Evolutionary conservation across 768 basidiomycete species (phyloP).

Genomic region (Filobasidium wieringae): DNA sequence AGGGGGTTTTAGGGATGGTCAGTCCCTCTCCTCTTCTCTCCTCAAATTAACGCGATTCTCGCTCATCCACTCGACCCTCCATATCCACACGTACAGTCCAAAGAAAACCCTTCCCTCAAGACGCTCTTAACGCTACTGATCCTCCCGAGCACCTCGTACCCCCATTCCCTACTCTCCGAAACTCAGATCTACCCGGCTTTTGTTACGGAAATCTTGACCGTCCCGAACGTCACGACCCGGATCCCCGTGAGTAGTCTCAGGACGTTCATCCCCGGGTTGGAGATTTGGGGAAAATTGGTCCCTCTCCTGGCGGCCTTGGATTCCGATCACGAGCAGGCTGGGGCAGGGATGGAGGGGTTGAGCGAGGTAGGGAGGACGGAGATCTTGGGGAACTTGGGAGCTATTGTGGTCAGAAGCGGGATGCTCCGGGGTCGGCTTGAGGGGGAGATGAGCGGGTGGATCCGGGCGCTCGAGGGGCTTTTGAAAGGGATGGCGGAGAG

Average conservation of each 20-base stretch:
- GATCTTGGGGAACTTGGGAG: slow-evolving; percentile 53
- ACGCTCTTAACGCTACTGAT: slow-evolving; percentile 46
- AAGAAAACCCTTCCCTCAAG: slow-evolving; percentile 48
- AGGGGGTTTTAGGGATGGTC: not conserved
- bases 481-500: slow-evolving; percentile 20
- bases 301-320: slow-evolving; percentile 22
- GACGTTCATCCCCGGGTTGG: slow-evolving; percentile 54
- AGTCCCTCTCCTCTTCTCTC: not conserved
- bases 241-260: slow-evolving; percentile 51
- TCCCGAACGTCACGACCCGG: slow-evolving; percentile 66
- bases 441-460: slow-evolving; percentile 20
- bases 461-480: slow-evolving; percentile 18
- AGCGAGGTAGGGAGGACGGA: slow-evolving; percentile 41
- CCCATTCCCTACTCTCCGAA: slow-evolving; percentile 22
- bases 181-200: slow-evolving; percentile 42
- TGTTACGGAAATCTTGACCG: slow-evolving; percentile 51
- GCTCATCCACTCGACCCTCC: not conserved
- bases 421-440: slow-evolving; percentile 21
- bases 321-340: too few relatives aligned
- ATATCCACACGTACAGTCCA: slow-evolving; percentile 54
- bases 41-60: not conserved
- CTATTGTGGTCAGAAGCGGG: slow-evolving; percentile 31
- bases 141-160: slow-evolving; percentile 39
- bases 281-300: slow-evolving; percentile 42
- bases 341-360: slow-evolving; percentile 10